These are phyloP conservation scores for Akanthomyces uredinophilus DNA, from an alignment of 2,329 filamentous ascomycete genomes.

Conservation along the genomic window DNA sequence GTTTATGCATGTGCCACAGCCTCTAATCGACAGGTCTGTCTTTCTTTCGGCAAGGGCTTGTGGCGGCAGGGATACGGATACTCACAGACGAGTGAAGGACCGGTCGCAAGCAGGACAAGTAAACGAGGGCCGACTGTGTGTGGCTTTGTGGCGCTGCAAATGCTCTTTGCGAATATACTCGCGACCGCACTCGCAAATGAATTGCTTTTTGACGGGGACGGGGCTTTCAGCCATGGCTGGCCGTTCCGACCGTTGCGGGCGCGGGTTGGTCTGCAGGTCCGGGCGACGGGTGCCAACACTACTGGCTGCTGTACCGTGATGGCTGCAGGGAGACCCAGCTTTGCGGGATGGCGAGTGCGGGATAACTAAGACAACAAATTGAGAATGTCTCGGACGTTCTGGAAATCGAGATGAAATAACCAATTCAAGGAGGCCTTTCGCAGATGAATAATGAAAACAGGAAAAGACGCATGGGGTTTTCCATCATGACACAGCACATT, in stretches of 20 bases:
- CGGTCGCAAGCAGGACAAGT: slow-evolving; percentile 32
- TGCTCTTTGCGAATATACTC: slow-evolving; percentile 38
- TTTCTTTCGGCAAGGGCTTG: neutral
- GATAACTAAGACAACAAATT: neutral
- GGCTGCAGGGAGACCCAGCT: neutral
- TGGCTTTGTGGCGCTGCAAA: slow-evolving; percentile 35
- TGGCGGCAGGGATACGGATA: slow-evolving; percentile 2
- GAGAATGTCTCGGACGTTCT: neutral
- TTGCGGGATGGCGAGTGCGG: neutral
- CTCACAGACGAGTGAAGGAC: slow-evolving; percentile 36
- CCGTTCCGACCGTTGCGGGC: neutral
- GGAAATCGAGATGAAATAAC: neutral
- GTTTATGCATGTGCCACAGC: neutral
- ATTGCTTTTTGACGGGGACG: slow-evolving; percentile 7
- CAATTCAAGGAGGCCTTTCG: neutral
- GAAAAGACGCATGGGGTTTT: neutral
- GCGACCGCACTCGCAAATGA: slow-evolving; percentile 34
- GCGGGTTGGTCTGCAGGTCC: neutral
- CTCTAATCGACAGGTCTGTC: neutral
- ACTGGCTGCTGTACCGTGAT: neutral
- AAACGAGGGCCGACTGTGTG: slow-evolving; percentile 31
- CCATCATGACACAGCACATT: slow-evolving; percentile 4
- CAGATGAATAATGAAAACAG: neutral
- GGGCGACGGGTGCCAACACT: neutral
- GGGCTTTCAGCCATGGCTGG: slow-evolving; percentile 7